Conservation (phyloP, 2,329 filamentous ascomycete species). For the Fusarium duplospermum region DNA sequence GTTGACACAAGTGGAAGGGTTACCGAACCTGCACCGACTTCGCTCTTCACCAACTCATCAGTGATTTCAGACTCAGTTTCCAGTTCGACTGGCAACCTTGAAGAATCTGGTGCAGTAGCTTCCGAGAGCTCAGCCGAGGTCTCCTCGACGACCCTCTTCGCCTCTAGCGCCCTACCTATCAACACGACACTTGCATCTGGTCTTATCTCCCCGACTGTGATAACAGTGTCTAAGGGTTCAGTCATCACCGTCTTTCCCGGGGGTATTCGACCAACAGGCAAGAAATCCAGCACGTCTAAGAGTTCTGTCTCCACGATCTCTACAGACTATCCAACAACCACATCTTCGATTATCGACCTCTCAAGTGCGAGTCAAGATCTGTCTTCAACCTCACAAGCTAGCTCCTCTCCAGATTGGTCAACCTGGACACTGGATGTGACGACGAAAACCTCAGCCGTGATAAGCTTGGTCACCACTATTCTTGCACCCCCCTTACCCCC, state of each 20-base stretch:
- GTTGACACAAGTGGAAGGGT: not conserved
- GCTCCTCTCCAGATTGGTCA: conserved; percentile 26
- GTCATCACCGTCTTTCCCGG: conserved; percentile 35
- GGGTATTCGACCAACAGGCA: conserved; percentile 14
- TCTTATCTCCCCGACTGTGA: conserved; percentile 3
- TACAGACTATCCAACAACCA: conserved; percentile 12
- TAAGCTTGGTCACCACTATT: not conserved
- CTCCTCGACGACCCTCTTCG: conserved; percentile 2
- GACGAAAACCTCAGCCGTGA: conserved; percentile 1
- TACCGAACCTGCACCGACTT: not conserved
- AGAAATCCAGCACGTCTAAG: conserved; percentile 4
- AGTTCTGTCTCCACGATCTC: not conserved
- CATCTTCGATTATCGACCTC: conserved; percentile 6
- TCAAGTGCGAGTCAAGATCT: conserved; percentile 1
- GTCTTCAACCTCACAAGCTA: conserved; percentile 5
- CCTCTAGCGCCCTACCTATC: conserved; percentile 15
- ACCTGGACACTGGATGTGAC: conserved; percentile 23
- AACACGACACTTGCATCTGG: conserved; percentile 10
- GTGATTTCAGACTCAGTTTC: not conserved
- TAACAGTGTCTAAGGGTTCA: conserved; percentile 24
- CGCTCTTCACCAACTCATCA: conserved; percentile 8
- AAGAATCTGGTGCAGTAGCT: not conserved
- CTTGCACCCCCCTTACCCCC: conserved; percentile 5
- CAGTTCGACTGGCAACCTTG: not conserved
- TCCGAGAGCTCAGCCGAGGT: not conserved